These are phyloP conservation scores for Astragalus membranaceus DNA, from an alignment of 306 rosid genomes.

Conservation along the genomic window DNA sequence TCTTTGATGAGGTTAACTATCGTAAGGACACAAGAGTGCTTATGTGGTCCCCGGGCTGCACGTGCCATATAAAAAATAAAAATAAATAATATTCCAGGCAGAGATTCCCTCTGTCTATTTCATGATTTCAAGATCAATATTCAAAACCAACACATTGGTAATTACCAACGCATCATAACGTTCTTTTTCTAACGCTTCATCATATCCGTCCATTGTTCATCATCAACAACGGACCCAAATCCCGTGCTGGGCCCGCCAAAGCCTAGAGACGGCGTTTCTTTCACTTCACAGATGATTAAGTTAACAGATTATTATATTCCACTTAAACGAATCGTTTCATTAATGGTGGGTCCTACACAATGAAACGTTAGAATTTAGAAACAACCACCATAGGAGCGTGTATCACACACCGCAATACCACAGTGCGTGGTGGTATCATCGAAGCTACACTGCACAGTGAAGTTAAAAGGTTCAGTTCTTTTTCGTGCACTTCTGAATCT, in stretches of 20 bases:
- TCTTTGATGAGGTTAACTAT: neutral
- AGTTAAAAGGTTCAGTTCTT: conserved; percentile 17
- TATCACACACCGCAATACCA: neutral
- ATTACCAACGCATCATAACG: neutral
- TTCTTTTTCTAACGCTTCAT: neutral
- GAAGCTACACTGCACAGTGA: neutral
- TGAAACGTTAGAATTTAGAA: too few species aligned
- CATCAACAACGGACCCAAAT: neutral
- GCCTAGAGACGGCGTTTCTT: neutral
- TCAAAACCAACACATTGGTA: neutral
- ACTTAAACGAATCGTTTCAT: neutral
- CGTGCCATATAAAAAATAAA: neutral
- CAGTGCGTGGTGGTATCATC: conserved; percentile 15
- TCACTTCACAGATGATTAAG: neutral
- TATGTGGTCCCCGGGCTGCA: conserved; percentile 1
- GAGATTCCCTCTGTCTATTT: conserved; percentile 7
- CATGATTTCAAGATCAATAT: neutral
- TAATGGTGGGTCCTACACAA: neutral
- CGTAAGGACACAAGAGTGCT: neutral
- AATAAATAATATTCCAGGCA: neutral
- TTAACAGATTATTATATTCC: neutral
- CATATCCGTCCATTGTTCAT: conserved; percentile 4
- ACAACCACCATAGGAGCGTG: conserved; percentile 5
- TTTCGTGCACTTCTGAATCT: conserved; percentile 12
- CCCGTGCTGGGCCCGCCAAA: neutral